Base-by-base conservation (phyloP, 2,329 filamentous ascomycete genomes). In the Botrytis elliptica region DNA sequence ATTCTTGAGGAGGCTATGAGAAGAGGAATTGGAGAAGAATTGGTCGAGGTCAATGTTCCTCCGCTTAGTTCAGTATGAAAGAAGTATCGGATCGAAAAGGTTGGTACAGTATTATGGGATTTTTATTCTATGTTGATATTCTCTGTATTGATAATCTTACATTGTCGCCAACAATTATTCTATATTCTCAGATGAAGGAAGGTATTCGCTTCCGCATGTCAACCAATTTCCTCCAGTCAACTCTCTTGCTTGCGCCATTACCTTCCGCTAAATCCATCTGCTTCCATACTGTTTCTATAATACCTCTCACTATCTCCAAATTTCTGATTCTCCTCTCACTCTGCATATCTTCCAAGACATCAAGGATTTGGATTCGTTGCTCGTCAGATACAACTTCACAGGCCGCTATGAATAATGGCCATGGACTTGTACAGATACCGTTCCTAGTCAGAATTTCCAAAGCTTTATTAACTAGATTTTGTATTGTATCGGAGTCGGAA, bases 1-100 rank as follows among this genome's bases (percentile, higher is more conserved):
- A 90, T 90, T 55, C 75, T 90, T 75, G 84, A 87, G 40, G 88
- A 89, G 76, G 88, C 88, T 3, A 82, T 79, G 29, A 82, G 76
- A 70, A 82, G 87, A 40, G 87, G 87, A 0, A 88, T 89, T 74
- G 78, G 78, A 10, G 49, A 74, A 44, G 75, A 74, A 70, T 73
- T 55, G 55, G 68, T 74, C 10, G 67, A 75, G 33, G 77, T 79
- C n/a, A 72, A 74, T 16, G 75, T 77, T 46, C 66, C 36, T 29
- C 63, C 68, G 20, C 59, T 71, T 36, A 42, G 25, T 42, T 68
- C 49, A 29, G 36, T 20, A 22, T 68, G 36, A 57, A 40, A 12
- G 25, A 57, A 29, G 29, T 33, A n/a, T 14, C 10, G 9, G 42
- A 38, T n/a, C 14, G 25, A 42, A 57, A 57, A 33, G 29, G 25